Evolutionary conservation across 192 early-diverging fungal species (phyloP).

Genomic region (Coemansia sp.): DNA sequence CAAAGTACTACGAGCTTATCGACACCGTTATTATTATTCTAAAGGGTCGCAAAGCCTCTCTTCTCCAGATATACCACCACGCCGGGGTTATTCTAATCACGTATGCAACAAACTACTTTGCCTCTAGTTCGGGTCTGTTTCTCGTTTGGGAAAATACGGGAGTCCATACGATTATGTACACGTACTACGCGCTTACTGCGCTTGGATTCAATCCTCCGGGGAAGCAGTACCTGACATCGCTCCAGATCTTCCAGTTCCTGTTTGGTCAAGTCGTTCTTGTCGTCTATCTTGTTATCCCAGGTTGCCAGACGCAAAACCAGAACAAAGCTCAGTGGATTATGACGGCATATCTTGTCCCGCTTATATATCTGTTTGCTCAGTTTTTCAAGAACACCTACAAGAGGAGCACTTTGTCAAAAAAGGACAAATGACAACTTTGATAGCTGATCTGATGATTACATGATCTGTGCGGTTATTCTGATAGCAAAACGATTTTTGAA

Average conservation of each 20-base stretch:
- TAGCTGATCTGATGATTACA: neutral
- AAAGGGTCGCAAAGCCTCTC: slow-evolving; percentile 68
- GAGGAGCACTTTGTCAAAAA: slow-evolving; percentile 9
- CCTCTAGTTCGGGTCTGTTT: slow-evolving; percentile 76
- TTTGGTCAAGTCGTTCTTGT: slow-evolving; percentile 65
- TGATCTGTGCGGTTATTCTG: neutral
- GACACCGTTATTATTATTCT: slow-evolving; percentile 79
- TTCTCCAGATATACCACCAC: slow-evolving; percentile 86
- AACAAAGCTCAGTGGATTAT: slow-evolving; percentile 61
- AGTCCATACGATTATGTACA: slow-evolving; percentile 86
- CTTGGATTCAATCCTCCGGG: slow-evolving; percentile 72
- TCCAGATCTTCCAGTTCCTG: slow-evolving; percentile 86
- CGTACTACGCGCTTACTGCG: slow-evolving; percentile 74
- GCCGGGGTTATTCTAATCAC: slow-evolving; percentile 81
- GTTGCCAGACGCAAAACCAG: slow-evolving; percentile 51
- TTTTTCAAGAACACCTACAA: slow-evolving; percentile 74
- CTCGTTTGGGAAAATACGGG: slow-evolving; percentile 70
- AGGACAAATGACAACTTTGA: slow-evolving; percentile 12
- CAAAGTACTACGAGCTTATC: slow-evolving; percentile 82
- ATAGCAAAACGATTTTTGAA: too few relatives aligned
- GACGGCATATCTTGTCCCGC: slow-evolving; percentile 69
- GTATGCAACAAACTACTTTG: slow-evolving; percentile 70
- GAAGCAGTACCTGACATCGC: slow-evolving; percentile 76
- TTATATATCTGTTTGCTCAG: slow-evolving; percentile 77
- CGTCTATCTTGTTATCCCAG: slow-evolving; percentile 62